These are phyloP conservation scores for Talaromyces borbonicus DNA, from an alignment of 495 filamentous ascomycete species.

Conservation along the genomic window DNA sequence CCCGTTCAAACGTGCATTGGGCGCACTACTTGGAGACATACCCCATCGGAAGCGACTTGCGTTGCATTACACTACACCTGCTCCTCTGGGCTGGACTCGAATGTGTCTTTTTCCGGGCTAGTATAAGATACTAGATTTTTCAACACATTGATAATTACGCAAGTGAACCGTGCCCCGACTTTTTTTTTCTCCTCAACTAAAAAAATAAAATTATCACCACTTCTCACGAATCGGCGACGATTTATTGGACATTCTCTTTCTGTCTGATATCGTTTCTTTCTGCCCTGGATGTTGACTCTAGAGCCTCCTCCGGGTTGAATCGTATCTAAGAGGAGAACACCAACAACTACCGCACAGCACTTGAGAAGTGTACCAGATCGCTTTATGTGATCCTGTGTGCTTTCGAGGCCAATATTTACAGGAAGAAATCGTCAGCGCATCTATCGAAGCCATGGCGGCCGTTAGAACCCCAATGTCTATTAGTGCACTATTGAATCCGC, in stretches of 20 bases:
- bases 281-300: too few species aligned
- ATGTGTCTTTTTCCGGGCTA: slow-evolving; percentile 1
- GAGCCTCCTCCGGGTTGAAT: too few species aligned
- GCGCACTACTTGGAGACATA: background rate
- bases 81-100: background rate
- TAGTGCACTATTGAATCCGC: slow-evolving; percentile 7
- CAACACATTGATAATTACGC: background rate
- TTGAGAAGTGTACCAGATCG: too few species aligned
- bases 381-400: too few species aligned
- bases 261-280: too few species aligned
- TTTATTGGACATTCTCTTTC: too few species aligned
- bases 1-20: background rate
- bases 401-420: too few species aligned
- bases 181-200: too few species aligned
- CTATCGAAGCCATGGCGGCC: slow-evolving; percentile 3
- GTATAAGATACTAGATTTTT: slow-evolving; percentile 1
- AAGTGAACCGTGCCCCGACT: background rate
- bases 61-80: background rate
- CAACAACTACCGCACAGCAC: too few species aligned
- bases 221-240: too few species aligned
- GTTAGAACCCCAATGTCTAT: slow-evolving; percentile 8
- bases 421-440: background rate
- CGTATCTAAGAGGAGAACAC: too few species aligned
- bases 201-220: too few species aligned
- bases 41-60: background rate